A percentile compares a stretch with the other conserved stretches of the same genome.
These are phyloP conservation scores for Sarocladium brachiariae DNA, from an alignment of 2,329 filamentous ascomycete genomes.

Conservation along the genomic window DNA sequence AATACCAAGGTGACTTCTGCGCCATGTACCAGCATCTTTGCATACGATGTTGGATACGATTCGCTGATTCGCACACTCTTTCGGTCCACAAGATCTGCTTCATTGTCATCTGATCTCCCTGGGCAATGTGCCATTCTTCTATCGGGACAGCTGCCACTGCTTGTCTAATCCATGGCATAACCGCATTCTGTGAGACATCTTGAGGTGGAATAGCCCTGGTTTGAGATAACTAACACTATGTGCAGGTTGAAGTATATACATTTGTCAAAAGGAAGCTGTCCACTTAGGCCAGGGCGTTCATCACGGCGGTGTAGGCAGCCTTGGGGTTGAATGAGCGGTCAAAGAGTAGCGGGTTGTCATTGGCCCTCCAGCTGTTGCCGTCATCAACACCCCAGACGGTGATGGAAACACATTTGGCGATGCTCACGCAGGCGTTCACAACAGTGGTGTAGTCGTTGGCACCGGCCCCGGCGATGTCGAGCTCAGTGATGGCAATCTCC, in stretches of 20 bases:
- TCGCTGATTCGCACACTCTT: too few relatives aligned
- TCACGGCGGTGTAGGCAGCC: slow-evolving; percentile 37
- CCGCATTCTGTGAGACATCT: too few relatives aligned
- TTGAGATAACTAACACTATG: not conserved
- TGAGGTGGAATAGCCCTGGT: not conserved
- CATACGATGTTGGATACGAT: too few relatives aligned
- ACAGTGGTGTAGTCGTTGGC: slow-evolving; percentile 52
- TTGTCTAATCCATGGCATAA: too few relatives aligned
- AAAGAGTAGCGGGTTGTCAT: slow-evolving; percentile 45
- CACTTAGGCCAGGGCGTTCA: slow-evolving; percentile 8
- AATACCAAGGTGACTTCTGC: not conserved
- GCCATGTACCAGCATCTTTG: not conserved
- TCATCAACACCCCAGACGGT: slow-evolving; percentile 55
- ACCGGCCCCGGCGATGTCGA: slow-evolving; percentile 56
- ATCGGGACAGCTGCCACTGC: too few relatives aligned
- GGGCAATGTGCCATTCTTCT: too few relatives aligned
- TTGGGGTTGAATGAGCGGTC: slow-evolving; percentile 45
- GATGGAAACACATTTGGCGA: slow-evolving; percentile 56
- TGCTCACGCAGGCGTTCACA: slow-evolving; percentile 49
- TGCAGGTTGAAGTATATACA: not conserved
- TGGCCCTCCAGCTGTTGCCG: slow-evolving; percentile 41
- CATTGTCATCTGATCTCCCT: too few relatives aligned
- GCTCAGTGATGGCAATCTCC: slow-evolving; percentile 60
- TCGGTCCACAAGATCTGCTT: too few relatives aligned
- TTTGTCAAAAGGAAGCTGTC: not conserved